Evolutionary conservation across 1,284 basidiomycete genomes (phyloP), one percentile per base, ranked within the genome.

Genomic region (Lentinula novae-zelandiae): DNA sequence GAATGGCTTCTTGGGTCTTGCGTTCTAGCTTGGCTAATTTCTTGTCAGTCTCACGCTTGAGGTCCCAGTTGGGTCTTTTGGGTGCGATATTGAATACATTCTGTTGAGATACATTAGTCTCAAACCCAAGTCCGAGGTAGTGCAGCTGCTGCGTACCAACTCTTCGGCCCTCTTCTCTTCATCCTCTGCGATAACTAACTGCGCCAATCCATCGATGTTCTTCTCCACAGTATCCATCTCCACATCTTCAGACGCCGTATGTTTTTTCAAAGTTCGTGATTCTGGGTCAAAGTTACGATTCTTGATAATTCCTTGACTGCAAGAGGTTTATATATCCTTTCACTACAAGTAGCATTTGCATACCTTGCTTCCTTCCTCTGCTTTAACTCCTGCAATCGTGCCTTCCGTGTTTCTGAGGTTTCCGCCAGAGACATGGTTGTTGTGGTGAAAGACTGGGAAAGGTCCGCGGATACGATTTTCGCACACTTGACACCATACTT

Each of bases 71-170:
- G 9, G 92, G 87, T 54, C 94, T 83, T 80, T 96, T 96, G 1
- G 96, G 96, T 31, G 96, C 96, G 66, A 99, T 98, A 71, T 97
- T 98, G 72, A 95, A 92, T 31, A 98, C 81, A 70, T 98, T 95
- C 94, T 97, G 71, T 53, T 60, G 34, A 57, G n/a, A 57, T 63
- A 34, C 12, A 53, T 57, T 15, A 51, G 36, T 53, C 9, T 31
- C 22, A 61, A 27, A 53, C 48, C 56, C 38, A 38, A 46, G 36
- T 17, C 17, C n/a, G 27, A 62, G 57, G 36, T 22, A 10, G 34
- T 10, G 15, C 17, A 36, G 22, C 56, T n/a, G 10, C 27, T 8
- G 80, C 87, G 65, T 70, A 95, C 95, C 65, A 98, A 79, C 67
- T 98, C 95, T 74, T 97, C 91, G 1, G 84, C 84, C 67, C 94